Evolutionary conservation across 148 eudicot species (phyloP).

Genomic region (Oxyria digyna): DNA sequence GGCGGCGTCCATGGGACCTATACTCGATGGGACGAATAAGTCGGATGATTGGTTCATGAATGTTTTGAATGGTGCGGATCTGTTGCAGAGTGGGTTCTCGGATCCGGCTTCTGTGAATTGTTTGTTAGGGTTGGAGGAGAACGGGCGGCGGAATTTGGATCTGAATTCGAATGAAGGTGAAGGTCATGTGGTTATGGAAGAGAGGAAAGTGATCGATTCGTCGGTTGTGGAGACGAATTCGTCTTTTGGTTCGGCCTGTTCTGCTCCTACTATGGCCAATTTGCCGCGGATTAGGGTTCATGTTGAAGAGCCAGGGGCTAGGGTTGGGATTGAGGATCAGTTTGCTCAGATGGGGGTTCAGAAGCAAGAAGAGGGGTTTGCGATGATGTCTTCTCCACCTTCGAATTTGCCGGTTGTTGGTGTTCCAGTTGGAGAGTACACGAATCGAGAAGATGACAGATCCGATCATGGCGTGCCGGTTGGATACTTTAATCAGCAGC

Average conservation of each 20-base stretch:
- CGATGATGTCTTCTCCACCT: conserved; percentile 21
- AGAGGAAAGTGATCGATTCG: conserved; percentile 44
- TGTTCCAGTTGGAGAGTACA: conserved; percentile 19
- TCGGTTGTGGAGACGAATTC: conserved; percentile 56
- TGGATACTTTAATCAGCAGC: conserved; percentile 27
- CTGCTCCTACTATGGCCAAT: conserved; percentile 48
- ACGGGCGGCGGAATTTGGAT: conserved; percentile 14
- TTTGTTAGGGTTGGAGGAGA: conserved; percentile 54
- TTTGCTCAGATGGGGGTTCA: conserved; percentile 36
- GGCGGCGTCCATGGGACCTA: conserved; percentile 31
- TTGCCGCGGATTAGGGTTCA: conserved; percentile 68
- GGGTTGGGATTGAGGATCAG: conserved; percentile 49
- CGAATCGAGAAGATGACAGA: conserved; percentile 56
- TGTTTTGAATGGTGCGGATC: conserved; percentile 41
- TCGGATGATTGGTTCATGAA: conserved; percentile 74
- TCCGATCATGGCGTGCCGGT: conserved; percentile 37
- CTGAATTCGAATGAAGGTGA: conserved; percentile 11
- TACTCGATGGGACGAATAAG: conserved; percentile 35
- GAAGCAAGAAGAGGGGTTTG: conserved; percentile 30
- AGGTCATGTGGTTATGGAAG: conserved; percentile 2
- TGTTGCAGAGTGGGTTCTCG: conserved; percentile 27
- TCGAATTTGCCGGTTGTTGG: conserved; percentile 8
- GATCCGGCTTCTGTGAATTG: conserved; percentile 54
- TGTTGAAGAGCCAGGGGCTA: conserved; percentile 32
- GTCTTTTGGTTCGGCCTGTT: conserved; percentile 67